A percentile compares a stretch with the other conserved stretches of the same genome.
Conservation (phyloP, 2,329 filamentous ascomycete genomes). For the Xylaria polymorpha region DNA sequence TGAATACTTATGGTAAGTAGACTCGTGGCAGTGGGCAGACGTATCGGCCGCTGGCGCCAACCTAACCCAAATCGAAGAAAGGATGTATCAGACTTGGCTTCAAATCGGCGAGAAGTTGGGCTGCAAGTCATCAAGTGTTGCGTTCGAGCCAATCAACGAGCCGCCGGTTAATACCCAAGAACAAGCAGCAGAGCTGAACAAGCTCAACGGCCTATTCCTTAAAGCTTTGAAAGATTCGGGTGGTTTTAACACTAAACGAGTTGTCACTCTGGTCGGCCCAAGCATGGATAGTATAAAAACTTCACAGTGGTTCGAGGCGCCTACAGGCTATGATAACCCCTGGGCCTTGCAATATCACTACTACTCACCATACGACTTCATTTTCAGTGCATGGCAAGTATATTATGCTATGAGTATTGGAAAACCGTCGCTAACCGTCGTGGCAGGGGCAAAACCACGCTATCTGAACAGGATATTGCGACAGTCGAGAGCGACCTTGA, state of each 20-base stretch:
- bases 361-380: slow-evolving; percentile 66
- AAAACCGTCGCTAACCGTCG: background rate
- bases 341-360: slow-evolving; percentile 72
- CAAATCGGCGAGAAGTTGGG: slow-evolving; percentile 67
- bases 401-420: too few relatives aligned
- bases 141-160: slow-evolving; percentile 71
- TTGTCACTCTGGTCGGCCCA: slow-evolving; percentile 66
- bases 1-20: slow-evolving; percentile 44
- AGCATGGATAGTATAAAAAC: slow-evolving; percentile 65
- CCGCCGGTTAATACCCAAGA: slow-evolving; percentile 63
- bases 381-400: slow-evolving; percentile 56
- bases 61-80: slow-evolving; percentile 64
- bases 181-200: slow-evolving; percentile 64
- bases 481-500: slow-evolving; percentile 61
- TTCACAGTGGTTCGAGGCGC: slow-evolving; percentile 63
- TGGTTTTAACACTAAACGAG: slow-evolving; percentile 65
- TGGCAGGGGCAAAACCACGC: slow-evolving; percentile 68
- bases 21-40: slow-evolving; percentile 70
- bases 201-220: slow-evolving; percentile 67
- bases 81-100: slow-evolving; percentile 66
- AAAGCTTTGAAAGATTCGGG: slow-evolving; percentile 64
- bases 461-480: slow-evolving; percentile 64
- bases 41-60: slow-evolving; percentile 59
- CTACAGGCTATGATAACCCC: slow-evolving; percentile 63
- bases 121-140: slow-evolving; percentile 64